Base-by-base conservation (phyloP, 2,329 filamentous ascomycete species). In the Exophiala dermatitidis region DNA sequence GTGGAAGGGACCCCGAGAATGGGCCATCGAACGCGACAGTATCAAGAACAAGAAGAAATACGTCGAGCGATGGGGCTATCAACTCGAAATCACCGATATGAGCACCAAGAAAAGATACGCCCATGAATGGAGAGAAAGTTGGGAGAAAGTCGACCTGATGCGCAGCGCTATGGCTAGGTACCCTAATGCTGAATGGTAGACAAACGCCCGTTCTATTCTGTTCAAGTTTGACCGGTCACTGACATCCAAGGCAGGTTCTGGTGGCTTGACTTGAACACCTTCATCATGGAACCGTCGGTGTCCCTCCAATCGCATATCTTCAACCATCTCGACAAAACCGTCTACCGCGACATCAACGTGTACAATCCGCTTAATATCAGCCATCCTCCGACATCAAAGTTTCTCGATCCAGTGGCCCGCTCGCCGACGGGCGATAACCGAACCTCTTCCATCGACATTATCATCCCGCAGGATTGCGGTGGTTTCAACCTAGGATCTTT, bases 261-360 rank as follows among this genome's bases (percentile, higher is more conserved):
- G 93, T 98, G 93, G 91, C 78, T 98, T 53, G 93, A 98, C 69
- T 81, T 97, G 37, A 95, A 95, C 73, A 98, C 93, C 2, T 94
- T 91, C 72, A 85, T 98, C 69, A 98, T 98, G 93, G 93, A 98
- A 68, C 89, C 90, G 2, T 84, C 82, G 19, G 88, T 90, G 70
- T 95, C 91, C 6, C 78, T 98, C 19, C 90, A 97, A 68, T 77
- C 79, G 41, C 91, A 98, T 70, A 82, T 98, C 63, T 96, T 98
- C 77, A 82, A 90, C 69, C 72, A 87, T 57, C 79, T 98, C 45
- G 75, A 78, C 48, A 75, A 80, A 45, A 79, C 85, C 62, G 83
- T 87, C 10, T 96, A 97, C 73, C 88, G 93, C 65, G 91, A 98
- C 68, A 96, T 98, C 73, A 97, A 96, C 74, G 74, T 83, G 54